Percentiles rank a stretch among this genome's conserved stretches.
phyloP scores from a whole-genome alignment of 371 early-diverging fungal genomes.

The Phascolomyces articulosus region DNA sequence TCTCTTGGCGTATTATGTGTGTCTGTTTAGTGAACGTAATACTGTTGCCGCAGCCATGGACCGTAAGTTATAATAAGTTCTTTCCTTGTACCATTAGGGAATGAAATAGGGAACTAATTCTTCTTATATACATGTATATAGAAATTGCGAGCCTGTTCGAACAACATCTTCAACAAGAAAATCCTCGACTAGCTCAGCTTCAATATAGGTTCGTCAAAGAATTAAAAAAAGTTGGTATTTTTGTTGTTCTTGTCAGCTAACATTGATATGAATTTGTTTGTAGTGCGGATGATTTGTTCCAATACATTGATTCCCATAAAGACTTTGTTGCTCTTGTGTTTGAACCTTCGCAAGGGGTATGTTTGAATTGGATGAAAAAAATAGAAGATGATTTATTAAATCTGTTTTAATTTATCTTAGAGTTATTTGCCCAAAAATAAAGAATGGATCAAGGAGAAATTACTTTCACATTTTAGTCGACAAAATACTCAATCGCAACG shows the following conservation, averaged over 20 bases:
- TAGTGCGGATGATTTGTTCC: conserved; percentile 51
- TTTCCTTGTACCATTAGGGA: not conserved
- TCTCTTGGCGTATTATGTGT: not conserved
- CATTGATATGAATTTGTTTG: not conserved
- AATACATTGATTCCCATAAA: conserved; percentile 47
- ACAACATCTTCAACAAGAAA: conserved; percentile 39
- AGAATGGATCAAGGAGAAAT: conserved; percentile 51
- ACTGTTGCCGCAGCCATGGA: conserved; percentile 14
- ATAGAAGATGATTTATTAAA: not conserved
- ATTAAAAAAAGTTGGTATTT: no score
- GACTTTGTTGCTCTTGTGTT: conserved; percentile 54
- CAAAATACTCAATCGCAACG: conserved; percentile 2
- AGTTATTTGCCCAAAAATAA: conserved; percentile 46
- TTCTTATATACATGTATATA: conserved; percentile 3
- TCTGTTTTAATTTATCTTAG: conserved; percentile 11
- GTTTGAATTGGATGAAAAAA: not conserved
- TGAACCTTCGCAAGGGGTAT: conserved; percentile 21
- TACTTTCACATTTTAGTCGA: conserved; percentile 45
- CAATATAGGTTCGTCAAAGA: conserved; percentile 38
- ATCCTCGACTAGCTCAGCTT: conserved; percentile 42
- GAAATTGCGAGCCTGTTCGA: conserved; percentile 49
- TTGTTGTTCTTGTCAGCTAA: no score
- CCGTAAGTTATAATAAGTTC: not conserved
- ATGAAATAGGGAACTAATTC: no score
- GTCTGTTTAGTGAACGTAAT: conserved; percentile 5